A percentile compares a stretch with the other conserved stretches of the same genome.
These are phyloP conservation scores for Triadica sebifera DNA, from an alignment of 345 rosid genomes.

Conservation along the genomic window DNA sequence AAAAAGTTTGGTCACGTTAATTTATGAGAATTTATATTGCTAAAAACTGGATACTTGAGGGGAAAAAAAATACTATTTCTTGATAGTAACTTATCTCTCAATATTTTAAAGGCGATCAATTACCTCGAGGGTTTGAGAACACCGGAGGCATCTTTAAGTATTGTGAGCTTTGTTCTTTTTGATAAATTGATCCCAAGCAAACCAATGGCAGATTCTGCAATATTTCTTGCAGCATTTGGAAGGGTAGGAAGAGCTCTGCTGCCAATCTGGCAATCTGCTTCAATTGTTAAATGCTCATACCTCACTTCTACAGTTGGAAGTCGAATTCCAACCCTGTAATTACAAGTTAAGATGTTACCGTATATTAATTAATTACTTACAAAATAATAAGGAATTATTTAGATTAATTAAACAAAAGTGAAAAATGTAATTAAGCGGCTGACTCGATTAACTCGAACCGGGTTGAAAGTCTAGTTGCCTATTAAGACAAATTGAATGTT, in stretches of 20 bases:
- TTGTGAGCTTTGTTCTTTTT: conserved; percentile 65
- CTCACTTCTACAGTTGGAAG: conserved; percentile 84
- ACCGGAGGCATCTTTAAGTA: conserved; percentile 77
- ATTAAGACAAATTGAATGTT: not conserved
- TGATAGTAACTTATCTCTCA: not conserved
- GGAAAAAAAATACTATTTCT: not conserved
- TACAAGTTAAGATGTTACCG: not conserved
- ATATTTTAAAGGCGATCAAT: not conserved
- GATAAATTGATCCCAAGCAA: conserved; percentile 56
- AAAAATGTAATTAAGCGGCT: not conserved
- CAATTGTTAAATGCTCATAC: conserved; percentile 55
- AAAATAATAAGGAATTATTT: not conserved
- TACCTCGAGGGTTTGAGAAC: conserved; percentile 71
- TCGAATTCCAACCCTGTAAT: conserved; percentile 69
- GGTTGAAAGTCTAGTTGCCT: not conserved
- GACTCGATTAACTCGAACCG: not conserved
- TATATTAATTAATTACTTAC: not conserved
- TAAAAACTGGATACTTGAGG: not conserved
- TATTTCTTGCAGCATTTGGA: conserved; percentile 61
- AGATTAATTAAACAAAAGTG: not conserved
- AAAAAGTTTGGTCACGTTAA: not conserved
- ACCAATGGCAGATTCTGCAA: conserved; percentile 61
- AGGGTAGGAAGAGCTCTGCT: conserved; percentile 82
- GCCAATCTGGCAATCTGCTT: conserved; percentile 75
- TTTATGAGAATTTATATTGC: not conserved